phyloP scores from a whole-genome alignment of 495 filamentous ascomycete species.

The Friedmanniomyces simplex region DNA sequence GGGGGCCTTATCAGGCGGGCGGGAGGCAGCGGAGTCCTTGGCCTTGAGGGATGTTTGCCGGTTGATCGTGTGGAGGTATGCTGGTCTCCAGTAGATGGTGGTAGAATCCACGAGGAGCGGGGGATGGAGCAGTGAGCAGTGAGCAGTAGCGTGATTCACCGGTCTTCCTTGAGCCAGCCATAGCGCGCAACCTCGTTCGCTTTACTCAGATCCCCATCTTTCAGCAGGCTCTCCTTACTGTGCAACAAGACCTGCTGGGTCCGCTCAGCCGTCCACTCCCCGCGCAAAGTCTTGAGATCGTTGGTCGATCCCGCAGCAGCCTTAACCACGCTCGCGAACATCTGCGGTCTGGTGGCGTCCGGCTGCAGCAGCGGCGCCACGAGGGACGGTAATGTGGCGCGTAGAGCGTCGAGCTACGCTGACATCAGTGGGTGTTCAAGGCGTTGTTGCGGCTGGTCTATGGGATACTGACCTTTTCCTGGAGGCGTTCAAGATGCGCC shows the following conservation, averaged over 20 bases:
- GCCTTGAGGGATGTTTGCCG: not conserved
- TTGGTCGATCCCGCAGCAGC: slow-evolving; percentile 6
- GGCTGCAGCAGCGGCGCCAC: slow-evolving; percentile 1
- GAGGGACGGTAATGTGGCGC: slow-evolving; percentile 5
- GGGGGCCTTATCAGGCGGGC: not conserved
- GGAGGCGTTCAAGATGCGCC: slow-evolving; percentile 11
- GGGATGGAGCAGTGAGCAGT: not conserved
- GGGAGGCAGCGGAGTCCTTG: not conserved
- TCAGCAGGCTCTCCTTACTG: slow-evolving; percentile 2
- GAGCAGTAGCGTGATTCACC: not conserved
- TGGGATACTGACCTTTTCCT: slow-evolving; percentile 4
- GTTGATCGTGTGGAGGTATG: no score
- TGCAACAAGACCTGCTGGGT: slow-evolving; percentile 5
- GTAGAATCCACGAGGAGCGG: not conserved
- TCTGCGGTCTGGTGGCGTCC: slow-evolving; percentile 4
- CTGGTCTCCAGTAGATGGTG: no score
- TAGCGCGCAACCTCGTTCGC: slow-evolving; percentile 1
- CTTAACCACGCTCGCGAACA: slow-evolving; percentile 14
- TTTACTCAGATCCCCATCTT: slow-evolving; percentile 7
- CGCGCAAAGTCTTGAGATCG: slow-evolving; percentile 5
- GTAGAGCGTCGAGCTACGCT: slow-evolving; percentile 9
- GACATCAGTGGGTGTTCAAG: not conserved
- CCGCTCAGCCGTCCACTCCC: slow-evolving; percentile 1
- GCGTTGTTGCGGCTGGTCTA: not conserved
- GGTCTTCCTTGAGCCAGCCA: slow-evolving; percentile 2